Evolutionary conservation across 306 rosid genomes (phyloP).

Genomic region (Inga laurina): DNA sequence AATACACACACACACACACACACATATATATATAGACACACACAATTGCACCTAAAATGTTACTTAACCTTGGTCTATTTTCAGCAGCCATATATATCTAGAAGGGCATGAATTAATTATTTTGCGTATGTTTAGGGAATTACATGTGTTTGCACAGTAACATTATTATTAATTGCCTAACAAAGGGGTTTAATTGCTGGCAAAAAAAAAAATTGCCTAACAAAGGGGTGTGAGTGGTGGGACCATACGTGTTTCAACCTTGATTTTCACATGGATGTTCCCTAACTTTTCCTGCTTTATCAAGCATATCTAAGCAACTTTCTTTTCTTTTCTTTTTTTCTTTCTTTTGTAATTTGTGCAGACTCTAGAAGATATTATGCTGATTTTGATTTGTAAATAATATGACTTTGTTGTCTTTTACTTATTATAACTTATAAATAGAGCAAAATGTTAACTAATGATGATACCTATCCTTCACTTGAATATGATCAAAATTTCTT

Average conservation of each 20-base stretch:
- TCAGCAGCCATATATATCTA: neutral
- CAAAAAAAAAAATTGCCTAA: no score
- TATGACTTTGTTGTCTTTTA: no score
- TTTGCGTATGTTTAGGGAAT: neutral
- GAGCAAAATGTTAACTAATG: no score
- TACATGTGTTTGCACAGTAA: slow-evolving; percentile 1
- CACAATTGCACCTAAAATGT: neutral
- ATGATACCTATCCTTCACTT: no score
- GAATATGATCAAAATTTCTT: no score
- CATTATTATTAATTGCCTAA: no score
- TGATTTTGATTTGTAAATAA: neutral
- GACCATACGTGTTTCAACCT: neutral
- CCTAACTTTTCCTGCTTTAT: neutral
- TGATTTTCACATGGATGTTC: neutral
- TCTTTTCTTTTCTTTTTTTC: neutral
- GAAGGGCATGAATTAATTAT: neutral
- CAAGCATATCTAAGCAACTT: neutral
- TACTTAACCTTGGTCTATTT: slow-evolving; percentile 8
- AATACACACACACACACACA: neutral
- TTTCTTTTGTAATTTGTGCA: neutral
- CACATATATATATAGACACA: neutral
- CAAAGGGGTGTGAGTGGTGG: neutral
- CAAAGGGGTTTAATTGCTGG: no score
- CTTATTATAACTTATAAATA: no score
- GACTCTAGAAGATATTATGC: neutral